A percentile compares a stretch with the other conserved stretches of the same genome.
phyloP scores from a whole-genome alignment of 352 stramenopile species.

The Globisporangium spinosum region DNA sequence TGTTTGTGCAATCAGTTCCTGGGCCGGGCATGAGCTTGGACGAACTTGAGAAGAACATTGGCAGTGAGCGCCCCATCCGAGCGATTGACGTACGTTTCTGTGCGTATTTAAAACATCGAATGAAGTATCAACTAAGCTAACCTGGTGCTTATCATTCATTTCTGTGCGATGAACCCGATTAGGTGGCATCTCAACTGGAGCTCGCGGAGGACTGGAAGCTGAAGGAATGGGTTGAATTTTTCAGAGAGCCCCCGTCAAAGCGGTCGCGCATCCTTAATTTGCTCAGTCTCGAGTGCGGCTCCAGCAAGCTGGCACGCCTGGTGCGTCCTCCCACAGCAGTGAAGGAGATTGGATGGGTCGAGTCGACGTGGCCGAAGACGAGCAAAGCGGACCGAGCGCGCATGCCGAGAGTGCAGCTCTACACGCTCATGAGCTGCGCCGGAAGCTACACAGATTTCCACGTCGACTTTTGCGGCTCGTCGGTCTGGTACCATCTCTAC shows the following conservation, averaged over 20 bases:
- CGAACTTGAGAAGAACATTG: slow-evolving; percentile 27
- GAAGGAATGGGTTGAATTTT: slow-evolving; percentile 36
- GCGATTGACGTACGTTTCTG: slow-evolving; percentile 30
- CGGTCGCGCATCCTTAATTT: slow-evolving; percentile 32
- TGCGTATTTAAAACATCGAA: not conserved
- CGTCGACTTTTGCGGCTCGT: slow-evolving; percentile 43
- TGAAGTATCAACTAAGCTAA: not conserved
- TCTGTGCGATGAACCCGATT: not conserved
- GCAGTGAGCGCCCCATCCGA: slow-evolving; percentile 25
- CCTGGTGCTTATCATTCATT: not conserved
- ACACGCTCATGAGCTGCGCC: slow-evolving; percentile 40
- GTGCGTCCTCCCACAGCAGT: slow-evolving; percentile 32
- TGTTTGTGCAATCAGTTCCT: slow-evolving; percentile 4
- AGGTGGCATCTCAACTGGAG: slow-evolving; percentile 33
- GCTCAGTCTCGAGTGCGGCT: slow-evolving; percentile 36
- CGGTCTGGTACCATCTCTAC: slow-evolving; percentile 45
- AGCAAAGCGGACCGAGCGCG: slow-evolving; percentile 17
- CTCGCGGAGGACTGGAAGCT: slow-evolving; percentile 31
- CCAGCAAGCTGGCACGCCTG: slow-evolving; percentile 27
- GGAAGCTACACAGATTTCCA: slow-evolving; percentile 46
- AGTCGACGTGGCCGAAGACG: slow-evolving; percentile 27
- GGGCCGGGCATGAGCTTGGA: slow-evolving; percentile 17
- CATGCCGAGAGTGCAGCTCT: slow-evolving; percentile 28
- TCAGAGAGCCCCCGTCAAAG: slow-evolving; percentile 14
- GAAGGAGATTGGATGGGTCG: slow-evolving; percentile 40